Evolutionary conservation across 495 filamentous ascomycete genomes (phyloP).

Genomic region (Diplogelasinospora grovesii): DNA sequence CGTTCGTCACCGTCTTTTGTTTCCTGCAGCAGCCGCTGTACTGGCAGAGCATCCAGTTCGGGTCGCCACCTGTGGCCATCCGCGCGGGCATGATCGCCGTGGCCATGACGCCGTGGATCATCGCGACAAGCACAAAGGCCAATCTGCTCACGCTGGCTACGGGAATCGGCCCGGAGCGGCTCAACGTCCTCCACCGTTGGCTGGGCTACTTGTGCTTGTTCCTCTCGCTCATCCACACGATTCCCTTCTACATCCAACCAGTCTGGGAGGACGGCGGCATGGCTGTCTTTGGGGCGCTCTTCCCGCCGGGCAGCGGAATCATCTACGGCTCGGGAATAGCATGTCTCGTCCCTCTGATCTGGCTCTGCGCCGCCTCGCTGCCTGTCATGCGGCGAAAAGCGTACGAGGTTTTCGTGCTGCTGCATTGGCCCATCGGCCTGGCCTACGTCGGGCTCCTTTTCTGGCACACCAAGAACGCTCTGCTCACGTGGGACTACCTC

Average conservation of each 20-base stretch:
- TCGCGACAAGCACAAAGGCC: slow-evolving; percentile 84
- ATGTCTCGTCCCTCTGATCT: slow-evolving; percentile 70
- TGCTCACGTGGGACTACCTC: slow-evolving; percentile 87
- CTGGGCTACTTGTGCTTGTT: slow-evolving; percentile 81
- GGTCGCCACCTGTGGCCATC: slow-evolving; percentile 84
- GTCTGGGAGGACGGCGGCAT: slow-evolving; percentile 73
- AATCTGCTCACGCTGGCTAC: slow-evolving; percentile 82
- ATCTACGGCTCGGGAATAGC: slow-evolving; percentile 87
- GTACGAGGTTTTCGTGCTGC: slow-evolving; percentile 77
- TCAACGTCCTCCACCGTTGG: slow-evolving; percentile 94
- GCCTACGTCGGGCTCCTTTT: slow-evolving; percentile 81
- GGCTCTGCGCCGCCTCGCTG: slow-evolving; percentile 78
- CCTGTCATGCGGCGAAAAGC: slow-evolving; percentile 53
- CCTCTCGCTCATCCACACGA: slow-evolving; percentile 71
- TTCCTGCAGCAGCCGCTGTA: slow-evolving; percentile 81
- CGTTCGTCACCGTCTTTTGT: slow-evolving; percentile 71
- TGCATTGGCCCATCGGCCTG: slow-evolving; percentile 77
- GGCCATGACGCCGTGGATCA: slow-evolving; percentile 89
- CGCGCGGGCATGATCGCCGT: slow-evolving; percentile 90
- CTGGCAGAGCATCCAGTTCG: slow-evolving; percentile 72
- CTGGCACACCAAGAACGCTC: slow-evolving; percentile 92
- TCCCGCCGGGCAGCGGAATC: slow-evolving; percentile 53
- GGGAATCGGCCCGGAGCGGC: slow-evolving; percentile 83
- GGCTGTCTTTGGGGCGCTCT: slow-evolving; percentile 56
- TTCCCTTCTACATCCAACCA: slow-evolving; percentile 86